Percentiles rank a stretch among this genome's conserved stretches.
Conservation (phyloP, 805 yeast genomes). For the Hanseniaspora vineae region DNA sequence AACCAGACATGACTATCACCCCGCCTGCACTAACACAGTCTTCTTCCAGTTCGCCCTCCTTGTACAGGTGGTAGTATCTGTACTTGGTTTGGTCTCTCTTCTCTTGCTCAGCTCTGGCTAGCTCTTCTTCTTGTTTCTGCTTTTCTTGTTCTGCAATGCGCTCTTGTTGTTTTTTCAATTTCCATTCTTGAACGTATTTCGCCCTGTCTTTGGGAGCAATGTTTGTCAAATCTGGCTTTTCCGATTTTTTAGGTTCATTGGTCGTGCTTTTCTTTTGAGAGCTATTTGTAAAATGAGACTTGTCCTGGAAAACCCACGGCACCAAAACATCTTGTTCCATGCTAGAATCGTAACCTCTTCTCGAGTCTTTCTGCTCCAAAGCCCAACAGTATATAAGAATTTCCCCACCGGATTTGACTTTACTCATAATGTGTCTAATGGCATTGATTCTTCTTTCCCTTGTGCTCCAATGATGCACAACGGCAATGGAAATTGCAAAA, state of each 20-base stretch:
- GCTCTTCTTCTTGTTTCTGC: slow-evolving; percentile 10
- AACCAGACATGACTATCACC: slow-evolving; percentile 53
- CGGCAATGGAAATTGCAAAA: slow-evolving; percentile 92
- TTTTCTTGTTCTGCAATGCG: slow-evolving; percentile 9
- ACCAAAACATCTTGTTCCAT: slow-evolving; percentile 89
- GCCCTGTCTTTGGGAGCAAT: slow-evolving; percentile 20
- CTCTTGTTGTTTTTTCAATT: slow-evolving; percentile 11
- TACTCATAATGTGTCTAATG: slow-evolving; percentile 50
- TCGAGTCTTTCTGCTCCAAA: slow-evolving; percentile 71
- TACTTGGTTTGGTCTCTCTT: slow-evolving; percentile 42
- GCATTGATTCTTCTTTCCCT: slow-evolving; percentile 68
- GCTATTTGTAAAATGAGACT: slow-evolving; percentile 25
- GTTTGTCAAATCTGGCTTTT: slow-evolving; percentile 16
- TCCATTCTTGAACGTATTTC: slow-evolving; percentile 16
- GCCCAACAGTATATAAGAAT: slow-evolving; percentile 94
- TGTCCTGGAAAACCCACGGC: slow-evolving; percentile 78
- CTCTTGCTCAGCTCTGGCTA: slow-evolving; percentile 11
- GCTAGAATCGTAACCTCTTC: slow-evolving; percentile 85
- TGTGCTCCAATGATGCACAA: slow-evolving; percentile 90
- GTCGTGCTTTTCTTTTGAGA: slow-evolving; percentile 15
- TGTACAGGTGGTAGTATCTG: slow-evolving; percentile 81
- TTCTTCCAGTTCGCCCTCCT: slow-evolving; percentile 65
- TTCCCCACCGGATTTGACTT: slow-evolving; percentile 46
- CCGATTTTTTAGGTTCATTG: slow-evolving; percentile 8
- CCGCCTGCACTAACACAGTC: slow-evolving; percentile 69